Percentiles rank a stretch among this genome's conserved stretches.
Evolutionary conservation across 1,284 basidiomycete species (phyloP).

Genomic region (Lignosus rhinocerotis): DNA sequence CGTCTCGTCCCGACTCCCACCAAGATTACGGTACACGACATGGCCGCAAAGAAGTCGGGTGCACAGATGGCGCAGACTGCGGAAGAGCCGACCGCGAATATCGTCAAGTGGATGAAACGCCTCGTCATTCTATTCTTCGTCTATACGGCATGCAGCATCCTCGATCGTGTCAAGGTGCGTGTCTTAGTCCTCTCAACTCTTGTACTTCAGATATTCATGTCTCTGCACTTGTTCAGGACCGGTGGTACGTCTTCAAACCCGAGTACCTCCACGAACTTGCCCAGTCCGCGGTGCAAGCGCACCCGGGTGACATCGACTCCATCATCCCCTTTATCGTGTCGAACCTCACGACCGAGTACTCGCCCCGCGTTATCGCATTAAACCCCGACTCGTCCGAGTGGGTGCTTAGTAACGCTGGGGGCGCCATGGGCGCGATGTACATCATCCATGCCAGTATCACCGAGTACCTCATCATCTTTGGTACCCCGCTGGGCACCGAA

Average conservation of each 20-base stretch:
- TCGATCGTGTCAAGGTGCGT: slow-evolving; percentile 46
- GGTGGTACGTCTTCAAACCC: slow-evolving; percentile 77
- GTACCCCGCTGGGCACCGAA: slow-evolving; percentile 94
- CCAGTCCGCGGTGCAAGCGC: slow-evolving; percentile 40
- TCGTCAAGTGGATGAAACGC: slow-evolving; percentile 50
- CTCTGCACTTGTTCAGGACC: slow-evolving; percentile 33
- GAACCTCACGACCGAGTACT: slow-evolving; percentile 72
- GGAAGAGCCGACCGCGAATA: background rate
- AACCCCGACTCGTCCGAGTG: slow-evolving; percentile 78
- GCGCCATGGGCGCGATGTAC: slow-evolving; percentile 99
- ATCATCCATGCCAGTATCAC: slow-evolving; percentile 94
- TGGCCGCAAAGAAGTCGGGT: slow-evolving; percentile 6
- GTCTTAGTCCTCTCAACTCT: background rate
- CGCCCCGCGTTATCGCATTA: slow-evolving; percentile 54
- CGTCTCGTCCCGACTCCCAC: background rate
- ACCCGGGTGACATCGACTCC: slow-evolving; percentile 48
- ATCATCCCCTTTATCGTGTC: slow-evolving; percentile 79
- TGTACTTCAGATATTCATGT: background rate
- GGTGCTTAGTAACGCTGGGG: slow-evolving; percentile 98
- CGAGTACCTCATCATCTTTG: slow-evolving; percentile 95
- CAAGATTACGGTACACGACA: background rate
- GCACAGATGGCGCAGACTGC: background rate
- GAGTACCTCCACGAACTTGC: slow-evolving; percentile 68
- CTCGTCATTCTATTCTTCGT: slow-evolving; percentile 37
- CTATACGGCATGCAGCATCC: slow-evolving; percentile 41